Percentiles rank a stretch among this genome's conserved stretches.
phyloP scores from a whole-genome alignment of 2,329 filamentous ascomycete species.

The Penicillium sp. region DNA sequence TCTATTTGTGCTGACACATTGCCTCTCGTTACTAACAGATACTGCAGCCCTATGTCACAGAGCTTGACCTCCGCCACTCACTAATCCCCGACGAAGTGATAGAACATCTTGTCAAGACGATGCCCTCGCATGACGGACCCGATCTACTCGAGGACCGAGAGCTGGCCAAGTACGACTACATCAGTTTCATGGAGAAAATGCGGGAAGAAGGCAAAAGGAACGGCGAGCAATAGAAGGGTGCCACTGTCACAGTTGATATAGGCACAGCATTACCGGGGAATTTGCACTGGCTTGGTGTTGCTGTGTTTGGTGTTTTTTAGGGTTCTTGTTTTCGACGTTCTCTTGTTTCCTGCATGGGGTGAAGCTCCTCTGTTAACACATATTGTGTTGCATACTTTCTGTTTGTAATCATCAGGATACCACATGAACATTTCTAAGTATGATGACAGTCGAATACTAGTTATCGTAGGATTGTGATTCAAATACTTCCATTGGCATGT shows the following conservation, averaged over 20 bases:
- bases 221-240: slow-evolving; percentile 22
- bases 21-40: slow-evolving; percentile 8
- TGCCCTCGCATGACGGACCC: slow-evolving; percentile 81
- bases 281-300: slow-evolving; percentile 25
- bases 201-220: slow-evolving; percentile 52
- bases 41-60: slow-evolving; percentile 82
- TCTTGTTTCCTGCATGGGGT: slow-evolving; percentile 26
- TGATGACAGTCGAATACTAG: background rate
- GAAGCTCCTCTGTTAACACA: slow-evolving; percentile 12
- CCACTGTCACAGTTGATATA: slow-evolving; percentile 15
- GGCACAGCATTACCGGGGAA: slow-evolving; percentile 23
- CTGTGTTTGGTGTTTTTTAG: slow-evolving; percentile 18
- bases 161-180: slow-evolving; percentile 90
- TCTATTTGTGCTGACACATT: background rate
- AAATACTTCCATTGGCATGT: too few relatives aligned
- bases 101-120: slow-evolving; percentile 83
- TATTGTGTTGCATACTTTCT: slow-evolving; percentile 20
- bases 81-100: slow-evolving; percentile 97
- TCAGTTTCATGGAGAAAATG: slow-evolving; percentile 92
- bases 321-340: slow-evolving; percentile 1
- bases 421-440: slow-evolving; percentile 13
- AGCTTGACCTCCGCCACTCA: slow-evolving; percentile 92
- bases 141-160: slow-evolving; percentile 84
- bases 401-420: slow-evolving; percentile 25
- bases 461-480: too few relatives aligned